Evolutionary conservation across 495 filamentous ascomycete genomes (phyloP).

Genomic region (Neurospora sp.): DNA sequence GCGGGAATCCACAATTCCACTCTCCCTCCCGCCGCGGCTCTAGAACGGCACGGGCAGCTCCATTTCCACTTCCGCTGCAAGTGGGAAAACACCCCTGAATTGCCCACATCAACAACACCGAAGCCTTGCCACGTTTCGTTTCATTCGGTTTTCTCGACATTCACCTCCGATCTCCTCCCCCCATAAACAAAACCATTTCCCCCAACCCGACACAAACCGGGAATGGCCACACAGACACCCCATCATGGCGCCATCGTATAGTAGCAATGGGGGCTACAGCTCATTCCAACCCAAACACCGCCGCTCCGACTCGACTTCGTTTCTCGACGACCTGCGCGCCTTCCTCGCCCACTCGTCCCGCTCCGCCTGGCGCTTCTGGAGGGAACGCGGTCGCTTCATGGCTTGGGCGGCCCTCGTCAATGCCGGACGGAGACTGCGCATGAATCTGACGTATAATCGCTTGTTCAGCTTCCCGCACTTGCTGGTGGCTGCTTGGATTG

Average conservation of each 20-base stretch:
- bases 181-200: neutral
- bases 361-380: conserved; percentile 25
- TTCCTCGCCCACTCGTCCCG: conserved; percentile 21
- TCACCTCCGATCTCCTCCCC: neutral
- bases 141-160: neutral
- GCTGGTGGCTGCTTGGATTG: conserved; percentile 63
- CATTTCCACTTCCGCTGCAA: neutral
- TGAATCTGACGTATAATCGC: conserved; percentile 33
- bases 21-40: neutral
- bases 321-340: conserved; percentile 18
- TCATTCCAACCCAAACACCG: conserved; percentile 3
- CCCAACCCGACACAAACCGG: neutral
- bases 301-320: conserved; percentile 16
- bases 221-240: conserved; percentile 14
- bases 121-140: neutral
- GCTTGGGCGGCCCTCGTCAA: conserved; percentile 16
- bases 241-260: conserved; percentile 20
- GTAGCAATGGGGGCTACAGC: conserved; percentile 6
- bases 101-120: neutral
- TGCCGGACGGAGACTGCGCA: conserved; percentile 19
- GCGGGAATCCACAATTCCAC: neutral
- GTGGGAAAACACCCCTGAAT: neutral
- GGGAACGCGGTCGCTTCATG: conserved; percentile 26
- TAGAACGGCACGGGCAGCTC: neutral
- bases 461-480: conserved; percentile 53